Evolutionary conservation across 306 rosid genomes (phyloP).

Genomic region (Aeschynomene evenia): DNA sequence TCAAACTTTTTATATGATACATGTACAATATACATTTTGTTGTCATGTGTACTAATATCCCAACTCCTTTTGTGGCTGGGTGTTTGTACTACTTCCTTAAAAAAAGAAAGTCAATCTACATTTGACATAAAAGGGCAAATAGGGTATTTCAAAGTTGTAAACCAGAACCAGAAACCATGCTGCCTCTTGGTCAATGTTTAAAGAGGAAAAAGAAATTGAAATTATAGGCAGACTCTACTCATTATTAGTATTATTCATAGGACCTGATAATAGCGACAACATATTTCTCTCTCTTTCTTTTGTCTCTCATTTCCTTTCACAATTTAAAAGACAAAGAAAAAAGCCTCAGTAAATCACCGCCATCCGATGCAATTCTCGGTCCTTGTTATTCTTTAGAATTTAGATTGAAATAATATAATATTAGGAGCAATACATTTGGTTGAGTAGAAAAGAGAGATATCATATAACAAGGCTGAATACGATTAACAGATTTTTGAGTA

Average conservation of each 20-base stretch:
- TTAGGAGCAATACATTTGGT: too few species aligned
- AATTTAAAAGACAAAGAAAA: too few species aligned
- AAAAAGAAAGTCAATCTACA: not conserved
- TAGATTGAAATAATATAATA: not conserved
- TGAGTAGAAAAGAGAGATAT: too few species aligned
- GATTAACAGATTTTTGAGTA: too few species aligned
- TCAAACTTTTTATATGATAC: too few species aligned
- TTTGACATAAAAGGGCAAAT: not conserved
- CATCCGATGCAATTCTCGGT: constrained; percentile 16
- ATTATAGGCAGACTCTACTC: not conserved
- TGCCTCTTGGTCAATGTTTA: not conserved
- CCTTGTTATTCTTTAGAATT: not conserved
- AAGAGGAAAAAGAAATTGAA: not conserved
- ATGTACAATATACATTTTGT: too few species aligned
- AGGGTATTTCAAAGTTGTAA: not conserved
- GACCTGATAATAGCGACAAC: constrained; percentile 6
- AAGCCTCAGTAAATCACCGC: not conserved
- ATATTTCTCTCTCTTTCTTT: not conserved
- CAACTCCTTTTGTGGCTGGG: too few species aligned
- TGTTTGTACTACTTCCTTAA: too few species aligned
- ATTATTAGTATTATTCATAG: not conserved
- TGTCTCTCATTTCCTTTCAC: not conserved
- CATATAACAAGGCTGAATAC: too few species aligned
- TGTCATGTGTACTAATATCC: too few species aligned
- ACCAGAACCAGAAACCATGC: constrained; percentile 10